Percentiles rank a stretch among this genome's conserved stretches.
phyloP scores from a whole-genome alignment of 495 filamentous ascomycete genomes.

The Xylaria telfairii region DNA sequence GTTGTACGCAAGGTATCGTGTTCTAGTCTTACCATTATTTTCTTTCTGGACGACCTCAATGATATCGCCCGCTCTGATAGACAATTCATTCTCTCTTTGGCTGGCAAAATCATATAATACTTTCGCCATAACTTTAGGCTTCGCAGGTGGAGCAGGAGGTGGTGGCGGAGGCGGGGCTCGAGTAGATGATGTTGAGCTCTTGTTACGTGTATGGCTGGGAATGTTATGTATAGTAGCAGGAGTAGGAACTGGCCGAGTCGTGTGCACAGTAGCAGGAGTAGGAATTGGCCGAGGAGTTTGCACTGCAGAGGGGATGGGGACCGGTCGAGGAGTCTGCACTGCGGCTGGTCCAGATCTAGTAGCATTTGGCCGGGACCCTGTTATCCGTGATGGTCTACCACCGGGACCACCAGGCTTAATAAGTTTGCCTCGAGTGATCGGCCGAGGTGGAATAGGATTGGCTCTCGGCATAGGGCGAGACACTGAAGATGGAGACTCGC shows the following conservation, averaged over 20 bases:
- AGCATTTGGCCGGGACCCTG: conserved; percentile 55
- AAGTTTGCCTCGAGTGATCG: conserved; percentile 89
- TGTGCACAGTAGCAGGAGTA: conserved; percentile 24
- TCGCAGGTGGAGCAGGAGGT: conserved; percentile 73
- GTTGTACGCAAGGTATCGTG: conserved; percentile 34
- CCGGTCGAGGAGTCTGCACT: conserved; percentile 52
- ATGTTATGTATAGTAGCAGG: conserved; percentile 44
- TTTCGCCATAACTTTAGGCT: conserved; percentile 75
- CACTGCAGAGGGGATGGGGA: conserved; percentile 49
- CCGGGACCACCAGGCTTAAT: conserved; percentile 88
- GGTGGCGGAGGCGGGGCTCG: conserved; percentile 69
- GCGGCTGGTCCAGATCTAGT: conserved; percentile 52
- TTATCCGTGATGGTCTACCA: conserved; percentile 74
- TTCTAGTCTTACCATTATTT: conserved; percentile 73
- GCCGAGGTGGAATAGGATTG: conserved; percentile 82
- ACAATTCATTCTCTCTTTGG: conserved; percentile 78
- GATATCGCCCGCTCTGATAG: conserved; percentile 75
- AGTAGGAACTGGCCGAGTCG: conserved; percentile 37
- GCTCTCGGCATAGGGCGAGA: conserved; percentile 85
- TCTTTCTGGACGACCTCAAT: conserved; percentile 89
- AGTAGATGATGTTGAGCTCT: conserved; percentile 47
- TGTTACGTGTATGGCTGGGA: conserved; percentile 53
- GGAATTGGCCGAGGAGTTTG: conserved; percentile 33
- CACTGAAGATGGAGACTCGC: conserved; percentile 81
- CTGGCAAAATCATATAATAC: conserved; percentile 90